phyloP scores from a whole-genome alignment of 2,329 filamentous ascomycete genomes.

The Bipolaris gigantea region DNA sequence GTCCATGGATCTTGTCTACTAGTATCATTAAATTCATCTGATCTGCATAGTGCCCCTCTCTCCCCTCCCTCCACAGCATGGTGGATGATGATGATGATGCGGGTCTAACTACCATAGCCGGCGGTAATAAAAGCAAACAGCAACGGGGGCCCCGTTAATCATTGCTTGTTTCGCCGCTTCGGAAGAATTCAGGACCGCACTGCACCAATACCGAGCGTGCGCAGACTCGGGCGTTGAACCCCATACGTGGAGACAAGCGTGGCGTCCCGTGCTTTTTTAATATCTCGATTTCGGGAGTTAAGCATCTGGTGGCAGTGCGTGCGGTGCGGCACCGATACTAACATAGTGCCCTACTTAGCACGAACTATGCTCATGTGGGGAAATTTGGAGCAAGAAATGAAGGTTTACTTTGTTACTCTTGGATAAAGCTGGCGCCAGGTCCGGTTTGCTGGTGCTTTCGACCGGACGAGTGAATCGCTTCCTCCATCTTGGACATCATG shows the following conservation, averaged over 20 bases:
- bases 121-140: slow-evolving; percentile 2
- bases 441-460: not conserved
- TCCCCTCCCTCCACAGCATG: not conserved
- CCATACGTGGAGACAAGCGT: slow-evolving; percentile 2
- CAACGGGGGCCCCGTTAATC: not conserved
- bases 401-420: not conserved
- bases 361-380: not conserved
- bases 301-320: not conserved
- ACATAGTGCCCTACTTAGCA: too few relatives aligned
- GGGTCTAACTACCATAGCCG: not conserved
- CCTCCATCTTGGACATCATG: slow-evolving; percentile 2
- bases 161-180: not conserved
- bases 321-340: too few relatives aligned
- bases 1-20: too few relatives aligned
- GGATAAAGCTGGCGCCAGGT: not conserved
- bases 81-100: not conserved
- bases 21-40: too few relatives aligned
- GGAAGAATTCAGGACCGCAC: slow-evolving; percentile 14
- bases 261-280: slow-evolving; percentile 7
- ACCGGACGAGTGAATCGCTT: not conserved
- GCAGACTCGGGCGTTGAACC: slow-evolving; percentile 2
- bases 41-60: too few relatives aligned
- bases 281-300: slow-evolving; percentile 5
- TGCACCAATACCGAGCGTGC: slow-evolving; percentile 17
- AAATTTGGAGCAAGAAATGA: not conserved